Base-by-base conservation (phyloP, 108 stramenopile genomes). In the Skeletonema menzelii region DNA sequence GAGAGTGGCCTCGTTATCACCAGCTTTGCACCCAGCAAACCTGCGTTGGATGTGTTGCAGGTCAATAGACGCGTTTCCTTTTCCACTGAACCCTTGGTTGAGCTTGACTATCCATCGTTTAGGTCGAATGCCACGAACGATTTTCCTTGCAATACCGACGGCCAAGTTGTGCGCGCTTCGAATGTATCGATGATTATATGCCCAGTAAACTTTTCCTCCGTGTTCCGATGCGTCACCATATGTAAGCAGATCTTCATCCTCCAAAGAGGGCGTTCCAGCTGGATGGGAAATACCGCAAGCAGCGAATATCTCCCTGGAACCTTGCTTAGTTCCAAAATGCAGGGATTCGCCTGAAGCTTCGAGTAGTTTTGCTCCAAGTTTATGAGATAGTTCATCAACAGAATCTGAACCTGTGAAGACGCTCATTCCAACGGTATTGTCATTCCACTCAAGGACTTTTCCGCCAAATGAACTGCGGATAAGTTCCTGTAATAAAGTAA, bases 81-180 rank as follows among this genome's bases (percentile, higher is more conserved):
- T 78, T 19, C 76, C 76, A 30, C 64, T 66, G 27, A 78, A 78
- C n/a, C 77, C 77, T 37, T 73, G 70, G 38, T 78, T 78, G 56
- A 78, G 32, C 30, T 78, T 78, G 8, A 78, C 59, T 13, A 78
- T 58, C 77, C 77, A 78, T 17, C 66, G 59, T 27, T 15, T 72
- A 46, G 77, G 64, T 8, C 49, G 55, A 24, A 65, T 40, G 8
- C 70, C 63, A n/a, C 27, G 26, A 17, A 61, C 46, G 57, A 78
- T 78, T 24, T 72, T 63, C 8, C 77, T 44, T 0, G 72, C 77
- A 7, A 78, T 73, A 0, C 77, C 77, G 11, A 73, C 66, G 13
- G 70, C 70, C 17, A 78, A 32, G 8, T 28, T 26, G 4, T 27
- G n/a, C 12, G 71, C 26, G 13, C 64, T 72, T 3, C 77, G 70